phyloP scores from a whole-genome alignment of 192 early-diverging fungal genomes.

The Backusella australiensis region DNA sequence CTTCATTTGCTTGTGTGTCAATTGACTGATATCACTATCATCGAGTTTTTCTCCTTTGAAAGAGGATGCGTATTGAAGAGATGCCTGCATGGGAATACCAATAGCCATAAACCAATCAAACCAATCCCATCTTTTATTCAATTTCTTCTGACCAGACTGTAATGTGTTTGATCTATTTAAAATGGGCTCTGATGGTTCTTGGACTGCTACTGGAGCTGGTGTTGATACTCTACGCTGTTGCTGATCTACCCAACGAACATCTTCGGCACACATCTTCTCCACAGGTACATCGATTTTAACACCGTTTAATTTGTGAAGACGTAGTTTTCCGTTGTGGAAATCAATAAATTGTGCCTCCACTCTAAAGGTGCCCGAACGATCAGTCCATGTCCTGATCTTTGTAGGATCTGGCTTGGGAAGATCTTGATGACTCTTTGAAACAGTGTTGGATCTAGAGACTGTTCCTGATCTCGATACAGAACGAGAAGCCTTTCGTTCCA shows the following conservation, averaged over 20 bases:
- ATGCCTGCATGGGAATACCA: constrained; percentile 71
- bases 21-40: constrained; percentile 66
- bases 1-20: constrained; percentile 76
- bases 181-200: not conserved
- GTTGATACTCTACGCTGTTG: not conserved
- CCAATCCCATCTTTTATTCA: constrained; percentile 90
- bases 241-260: constrained; percentile 46
- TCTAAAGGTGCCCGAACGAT: constrained; percentile 85
- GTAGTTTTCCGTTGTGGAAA: constrained; percentile 78
- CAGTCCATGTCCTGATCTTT: constrained; percentile 83
- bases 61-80: constrained; percentile 76
- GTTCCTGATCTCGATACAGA: not conserved
- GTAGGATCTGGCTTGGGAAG: constrained; percentile 24
- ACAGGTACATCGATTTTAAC: constrained; percentile 92
- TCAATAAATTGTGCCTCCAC: constrained; percentile 88
- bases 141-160: constrained; percentile 28
- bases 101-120: constrained; percentile 86
- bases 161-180: not conserved
- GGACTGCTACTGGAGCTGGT: not conserved
- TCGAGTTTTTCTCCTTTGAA: constrained; percentile 92
- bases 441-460: not conserved
- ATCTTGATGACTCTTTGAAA: constrained; percentile 11
- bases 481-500: constrained; percentile 14
- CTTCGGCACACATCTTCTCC: constrained; percentile 74
- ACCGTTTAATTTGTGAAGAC: constrained; percentile 93